Evolutionary conservation across 2,329 filamentous ascomycete genomes (phyloP).

Genomic region (Colletotrichum sublineola): DNA sequence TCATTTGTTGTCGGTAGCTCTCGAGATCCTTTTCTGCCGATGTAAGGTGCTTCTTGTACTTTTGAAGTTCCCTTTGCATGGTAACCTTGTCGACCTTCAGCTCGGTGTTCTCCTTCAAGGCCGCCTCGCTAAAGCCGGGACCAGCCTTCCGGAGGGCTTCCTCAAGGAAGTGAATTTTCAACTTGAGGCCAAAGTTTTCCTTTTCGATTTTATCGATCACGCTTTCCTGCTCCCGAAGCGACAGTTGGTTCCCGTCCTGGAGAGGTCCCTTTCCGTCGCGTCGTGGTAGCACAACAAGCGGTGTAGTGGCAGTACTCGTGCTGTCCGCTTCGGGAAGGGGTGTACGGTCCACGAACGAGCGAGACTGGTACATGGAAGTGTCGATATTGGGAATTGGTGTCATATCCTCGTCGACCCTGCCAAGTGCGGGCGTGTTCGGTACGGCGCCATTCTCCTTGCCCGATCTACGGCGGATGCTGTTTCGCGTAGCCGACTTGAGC

Average conservation of each 20-base stretch:
- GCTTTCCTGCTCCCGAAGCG: conserved; percentile 93
- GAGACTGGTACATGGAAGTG: conserved; percentile 77
- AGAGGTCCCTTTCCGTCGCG: conserved; percentile 76
- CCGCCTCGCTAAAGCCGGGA: conserved; percentile 88
- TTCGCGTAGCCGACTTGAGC: conserved; percentile 83
- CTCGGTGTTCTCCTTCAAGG: conserved; percentile 94
- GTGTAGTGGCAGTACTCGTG: conserved; percentile 88
- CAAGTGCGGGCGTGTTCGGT: conserved; percentile 76
- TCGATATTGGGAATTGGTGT: conserved; percentile 81
- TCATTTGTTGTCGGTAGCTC: conserved; percentile 82
- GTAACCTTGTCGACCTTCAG: conserved; percentile 94
- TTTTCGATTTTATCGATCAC: conserved; percentile 97
- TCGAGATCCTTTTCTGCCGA: conserved; percentile 90
- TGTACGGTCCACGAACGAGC: conserved; percentile 76
- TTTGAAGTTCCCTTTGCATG: conserved; percentile 87
- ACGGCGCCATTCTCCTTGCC: conserved; percentile 73
- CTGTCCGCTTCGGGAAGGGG: conserved; percentile 77
- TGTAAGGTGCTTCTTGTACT: conserved; percentile 86
- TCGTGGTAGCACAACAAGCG: conserved; percentile 77
- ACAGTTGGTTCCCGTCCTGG: conserved; percentile 90
- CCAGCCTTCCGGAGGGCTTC: conserved; percentile 89
- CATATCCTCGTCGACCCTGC: conserved; percentile 77
- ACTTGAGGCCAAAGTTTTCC: conserved; percentile 96
- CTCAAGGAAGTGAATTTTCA: conserved; percentile 97
- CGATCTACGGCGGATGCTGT: conserved; percentile 72